Conservation (phyloP, 257 asterid species). For the Solanum paucissectum region DNA sequence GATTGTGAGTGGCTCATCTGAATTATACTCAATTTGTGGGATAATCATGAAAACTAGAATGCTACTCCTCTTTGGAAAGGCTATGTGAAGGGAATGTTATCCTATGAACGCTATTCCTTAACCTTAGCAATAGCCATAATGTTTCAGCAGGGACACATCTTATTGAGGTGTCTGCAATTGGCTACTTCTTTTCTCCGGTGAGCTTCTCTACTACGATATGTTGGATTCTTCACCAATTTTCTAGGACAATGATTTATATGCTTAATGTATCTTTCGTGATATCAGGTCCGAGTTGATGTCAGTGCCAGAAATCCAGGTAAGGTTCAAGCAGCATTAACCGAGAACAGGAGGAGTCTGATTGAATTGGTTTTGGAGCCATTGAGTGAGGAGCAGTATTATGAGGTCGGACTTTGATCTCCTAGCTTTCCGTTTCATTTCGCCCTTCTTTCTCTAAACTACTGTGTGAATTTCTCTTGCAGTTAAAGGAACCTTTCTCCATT, state of each 20-base stretch:
- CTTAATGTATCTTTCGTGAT: not conserved
- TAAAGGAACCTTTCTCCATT: conserved; percentile 69
- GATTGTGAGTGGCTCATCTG: not conserved
- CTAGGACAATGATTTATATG: not conserved
- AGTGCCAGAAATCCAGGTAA: conserved; percentile 93
- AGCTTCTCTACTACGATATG: conserved; percentile 11
- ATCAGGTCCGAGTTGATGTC: conserved; percentile 83
- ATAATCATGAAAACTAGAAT: not conserved
- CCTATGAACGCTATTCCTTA: conserved; percentile 25
- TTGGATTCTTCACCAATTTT: conserved; percentile 1
- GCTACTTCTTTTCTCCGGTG: conserved; percentile 92
- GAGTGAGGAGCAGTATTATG: conserved; percentile 82
- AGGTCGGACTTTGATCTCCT: conserved; percentile 30
- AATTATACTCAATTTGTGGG: not conserved
- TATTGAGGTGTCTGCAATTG: conserved; percentile 81
- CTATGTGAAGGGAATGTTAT: not conserved
- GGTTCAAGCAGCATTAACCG: conserved; percentile 94
- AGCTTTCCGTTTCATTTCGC: not conserved
- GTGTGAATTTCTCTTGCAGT: conserved; percentile 28
- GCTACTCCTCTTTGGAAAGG: not conserved
- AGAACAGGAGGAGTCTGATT: conserved; percentile 66
- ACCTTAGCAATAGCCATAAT: conserved; percentile 53
- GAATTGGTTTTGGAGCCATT: conserved; percentile 89
- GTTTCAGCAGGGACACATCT: conserved; percentile 98
- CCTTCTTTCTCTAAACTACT: not conserved